These are phyloP conservation scores for Claviceps monticola DNA, from an alignment of 2,329 filamentous ascomycete species.

Conservation along the genomic window DNA sequence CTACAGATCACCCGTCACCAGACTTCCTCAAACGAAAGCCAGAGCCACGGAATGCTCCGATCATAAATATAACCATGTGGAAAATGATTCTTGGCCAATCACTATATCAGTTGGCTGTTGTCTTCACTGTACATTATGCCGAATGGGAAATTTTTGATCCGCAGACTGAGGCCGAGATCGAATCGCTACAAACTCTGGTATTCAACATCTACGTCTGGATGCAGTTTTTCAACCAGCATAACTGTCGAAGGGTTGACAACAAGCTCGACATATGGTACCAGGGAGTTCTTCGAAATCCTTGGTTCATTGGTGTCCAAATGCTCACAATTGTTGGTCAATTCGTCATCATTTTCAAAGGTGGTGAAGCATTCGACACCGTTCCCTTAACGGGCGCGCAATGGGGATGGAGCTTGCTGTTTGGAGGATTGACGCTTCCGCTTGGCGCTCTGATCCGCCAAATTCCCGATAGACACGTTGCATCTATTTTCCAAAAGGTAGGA, in stretches of 20 bases:
- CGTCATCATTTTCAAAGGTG: conserved; percentile 59
- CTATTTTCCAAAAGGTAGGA: conserved; percentile 14
- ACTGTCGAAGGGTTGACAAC: conserved; percentile 68
- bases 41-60: conserved; percentile 55
- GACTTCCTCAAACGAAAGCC: conserved; percentile 51
- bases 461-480: conserved; percentile 21
- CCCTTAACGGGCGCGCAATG: conserved; percentile 51
- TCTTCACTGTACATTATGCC: conserved; percentile 47
- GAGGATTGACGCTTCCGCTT: conserved; percentile 52
- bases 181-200: conserved; percentile 47
- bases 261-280: conserved; percentile 68
- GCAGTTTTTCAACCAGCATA: conserved; percentile 79
- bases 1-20: conserved; percentile 44
- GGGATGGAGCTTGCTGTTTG: conserved; percentile 56
- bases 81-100: conserved; percentile 81
- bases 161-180: conserved; percentile 20
- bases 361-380: conserved; percentile 49
- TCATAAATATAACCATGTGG: conserved; percentile 70
- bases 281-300: conserved; percentile 58
- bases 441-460: conserved; percentile 28
- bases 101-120: conserved; percentile 55
- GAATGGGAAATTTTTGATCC: conserved; percentile 43
- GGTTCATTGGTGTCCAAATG: conserved; percentile 56
- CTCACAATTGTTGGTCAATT: conserved; percentile 57
- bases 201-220: conserved; percentile 86